Conservation (phyloP, 73 alveolate genomes). For the Uronychia setigera region DNA sequence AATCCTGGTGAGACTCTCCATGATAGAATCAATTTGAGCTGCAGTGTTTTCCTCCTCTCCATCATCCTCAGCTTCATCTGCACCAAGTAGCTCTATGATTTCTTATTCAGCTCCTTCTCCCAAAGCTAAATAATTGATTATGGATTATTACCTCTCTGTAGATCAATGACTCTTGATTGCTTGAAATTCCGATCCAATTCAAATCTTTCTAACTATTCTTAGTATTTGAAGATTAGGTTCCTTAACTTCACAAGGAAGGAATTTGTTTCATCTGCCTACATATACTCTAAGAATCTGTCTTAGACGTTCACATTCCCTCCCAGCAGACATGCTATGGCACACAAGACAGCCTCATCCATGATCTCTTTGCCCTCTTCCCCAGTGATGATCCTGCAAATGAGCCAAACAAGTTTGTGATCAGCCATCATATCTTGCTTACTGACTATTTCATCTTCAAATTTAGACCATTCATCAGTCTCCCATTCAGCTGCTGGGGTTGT, state of each 20-base stretch:
- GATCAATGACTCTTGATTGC: slow-evolving; percentile 4
- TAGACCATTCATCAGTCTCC: slow-evolving; percentile 58
- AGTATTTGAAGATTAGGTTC: slow-evolving; percentile 25
- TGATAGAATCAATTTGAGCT: neutral
- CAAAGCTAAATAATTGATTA: neutral
- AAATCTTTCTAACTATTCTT: slow-evolving; percentile 35
- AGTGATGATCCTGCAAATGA: slow-evolving; percentile 41
- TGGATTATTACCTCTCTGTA: neutral
- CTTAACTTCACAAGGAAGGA: slow-evolving; percentile 34
- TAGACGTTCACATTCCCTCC: slow-evolving; percentile 64
- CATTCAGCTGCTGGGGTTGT: slow-evolving; percentile 48
- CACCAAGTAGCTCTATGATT: neutral
- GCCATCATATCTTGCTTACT: slow-evolving; percentile 42
- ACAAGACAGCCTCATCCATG: slow-evolving; percentile 59
- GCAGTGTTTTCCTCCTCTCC: slow-evolving; percentile 8
- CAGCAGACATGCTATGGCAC: slow-evolving; percentile 59
- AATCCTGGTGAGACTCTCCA: neutral
- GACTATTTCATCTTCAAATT: slow-evolving; percentile 41
- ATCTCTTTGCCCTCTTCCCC: slow-evolving; percentile 20
- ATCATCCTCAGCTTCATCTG: slow-evolving; percentile 6
- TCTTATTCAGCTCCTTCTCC: neutral
- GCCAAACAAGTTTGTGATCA: slow-evolving; percentile 22
- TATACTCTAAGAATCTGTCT: slow-evolving; percentile 39
- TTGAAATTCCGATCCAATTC: slow-evolving; percentile 23
- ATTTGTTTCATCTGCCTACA: slow-evolving; percentile 52